A percentile compares a stretch with the other conserved stretches of the same genome.
These are phyloP conservation scores for Epichloe aotearoae DNA, from an alignment of 2,329 filamentous ascomycete genomes.

Conservation along the genomic window DNA sequence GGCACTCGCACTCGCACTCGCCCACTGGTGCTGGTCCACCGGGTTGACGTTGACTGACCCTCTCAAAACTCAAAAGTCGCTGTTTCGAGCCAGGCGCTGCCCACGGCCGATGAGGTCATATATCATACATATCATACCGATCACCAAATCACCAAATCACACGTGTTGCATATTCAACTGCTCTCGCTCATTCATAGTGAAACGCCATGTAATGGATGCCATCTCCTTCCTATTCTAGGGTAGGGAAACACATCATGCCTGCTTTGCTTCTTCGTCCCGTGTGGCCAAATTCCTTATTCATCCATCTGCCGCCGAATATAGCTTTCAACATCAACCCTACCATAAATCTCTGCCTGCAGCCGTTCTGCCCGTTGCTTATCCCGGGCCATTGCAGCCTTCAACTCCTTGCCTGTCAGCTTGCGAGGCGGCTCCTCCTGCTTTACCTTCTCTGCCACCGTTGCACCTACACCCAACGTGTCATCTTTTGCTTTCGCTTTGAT, in stretches of 20 bases:
- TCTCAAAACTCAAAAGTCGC: background rate
- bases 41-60: too few species aligned
- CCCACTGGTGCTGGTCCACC: too few species aligned
- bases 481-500: constrained; percentile 61
- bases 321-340: constrained; percentile 59
- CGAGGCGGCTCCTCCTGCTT: constrained; percentile 38
- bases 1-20: too few species aligned
- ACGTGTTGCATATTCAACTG: too few species aligned
- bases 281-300: background rate
- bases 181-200: too few species aligned
- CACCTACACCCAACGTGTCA: constrained; percentile 62
- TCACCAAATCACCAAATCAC: too few species aligned
- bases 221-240: too few species aligned
- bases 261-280: background rate
- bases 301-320: constrained; percentile 44
- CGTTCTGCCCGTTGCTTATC: constrained; percentile 46
- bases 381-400: constrained; percentile 28
- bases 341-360: constrained; percentile 59
- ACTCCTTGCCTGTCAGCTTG: constrained; percentile 45
- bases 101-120: background rate
- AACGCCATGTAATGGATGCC: too few species aligned
- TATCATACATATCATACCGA: background rate
- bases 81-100: background rate
- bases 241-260: background rate
- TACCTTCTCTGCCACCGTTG: constrained; percentile 14